phyloP scores from a whole-genome alignment of 2,329 filamentous ascomycete genomes.

The Uncinocarpus reesii region DNA sequence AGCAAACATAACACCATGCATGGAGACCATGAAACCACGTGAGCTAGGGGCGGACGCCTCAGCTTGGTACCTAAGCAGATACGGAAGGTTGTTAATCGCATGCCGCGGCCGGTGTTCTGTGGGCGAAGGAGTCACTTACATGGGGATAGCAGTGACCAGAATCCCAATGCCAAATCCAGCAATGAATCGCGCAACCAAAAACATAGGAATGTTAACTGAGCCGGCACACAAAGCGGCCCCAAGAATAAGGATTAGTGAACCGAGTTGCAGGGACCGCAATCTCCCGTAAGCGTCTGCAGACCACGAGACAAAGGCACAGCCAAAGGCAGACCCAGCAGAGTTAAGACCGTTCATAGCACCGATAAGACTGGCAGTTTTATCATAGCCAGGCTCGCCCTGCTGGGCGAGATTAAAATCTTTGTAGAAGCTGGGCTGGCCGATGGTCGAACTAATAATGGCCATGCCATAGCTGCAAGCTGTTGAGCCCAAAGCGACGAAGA shows the following conservation, averaged over 20 bases:
- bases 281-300: slow-evolving; percentile 31
- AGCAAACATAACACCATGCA: slow-evolving; percentile 36
- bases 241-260: slow-evolving; percentile 30
- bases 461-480: slow-evolving; percentile 28
- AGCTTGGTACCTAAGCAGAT: slow-evolving; percentile 24
- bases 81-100: neutral
- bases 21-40: slow-evolving; percentile 33
- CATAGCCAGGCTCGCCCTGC: slow-evolving; percentile 33
- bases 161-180: slow-evolving; percentile 14
- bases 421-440: slow-evolving; percentile 41
- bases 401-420: slow-evolving; percentile 33
- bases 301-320: slow-evolving; percentile 33
- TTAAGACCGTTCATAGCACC: slow-evolving; percentile 40
- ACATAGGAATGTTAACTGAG: slow-evolving; percentile 17
- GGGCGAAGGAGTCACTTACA: slow-evolving; percentile 5
- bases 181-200: slow-evolving; percentile 14
- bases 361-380: slow-evolving; percentile 35
- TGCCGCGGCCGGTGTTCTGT: neutral
- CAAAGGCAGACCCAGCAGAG: slow-evolving; percentile 34
- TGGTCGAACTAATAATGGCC: slow-evolving; percentile 35
- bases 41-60: slow-evolving; percentile 34
- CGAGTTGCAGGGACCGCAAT: slow-evolving; percentile 32
- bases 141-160: slow-evolving; percentile 14
- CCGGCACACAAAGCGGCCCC: slow-evolving; percentile 34
- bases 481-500: slow-evolving; percentile 28